Evolutionary conservation across 2,329 filamentous ascomycete species (phyloP).

Genomic region (Aspergillus awamori): DNA sequence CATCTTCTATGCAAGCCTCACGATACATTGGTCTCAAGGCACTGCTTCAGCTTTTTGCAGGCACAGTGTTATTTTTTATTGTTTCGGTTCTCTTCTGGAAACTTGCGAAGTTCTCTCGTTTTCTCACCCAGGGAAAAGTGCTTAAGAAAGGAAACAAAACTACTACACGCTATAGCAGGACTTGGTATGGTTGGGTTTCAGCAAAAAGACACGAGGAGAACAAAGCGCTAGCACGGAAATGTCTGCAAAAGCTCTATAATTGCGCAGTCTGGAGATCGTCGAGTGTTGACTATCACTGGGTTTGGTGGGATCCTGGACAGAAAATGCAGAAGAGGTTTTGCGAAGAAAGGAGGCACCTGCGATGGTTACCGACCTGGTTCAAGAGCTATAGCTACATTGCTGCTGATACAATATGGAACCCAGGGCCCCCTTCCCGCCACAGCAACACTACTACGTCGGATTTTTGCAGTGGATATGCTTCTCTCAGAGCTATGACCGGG

Average conservation of each 20-base stretch:
- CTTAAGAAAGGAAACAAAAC: slow-evolving; percentile 34
- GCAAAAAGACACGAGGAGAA: slow-evolving; percentile 34
- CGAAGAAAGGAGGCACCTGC: slow-evolving; percentile 18
- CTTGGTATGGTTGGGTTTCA: slow-evolving; percentile 48
- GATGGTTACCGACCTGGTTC: slow-evolving; percentile 31
- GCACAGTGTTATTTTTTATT: slow-evolving; percentile 43
- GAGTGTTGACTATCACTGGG: slow-evolving; percentile 40
- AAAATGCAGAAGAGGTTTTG: slow-evolving; percentile 27
- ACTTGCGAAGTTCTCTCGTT: slow-evolving; percentile 39
- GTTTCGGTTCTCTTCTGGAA: slow-evolving; percentile 45
- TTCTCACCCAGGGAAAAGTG: slow-evolving; percentile 39
- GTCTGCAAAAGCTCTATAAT: slow-evolving; percentile 24
- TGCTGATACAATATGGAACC: slow-evolving; percentile 33
- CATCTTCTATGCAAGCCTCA: slow-evolving; percentile 25
- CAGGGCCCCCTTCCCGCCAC: slow-evolving; percentile 16
- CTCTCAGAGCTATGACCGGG: slow-evolving; percentile 10
- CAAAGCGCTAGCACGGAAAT: slow-evolving; percentile 27
- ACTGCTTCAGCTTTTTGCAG: slow-evolving; percentile 38
- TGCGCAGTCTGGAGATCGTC: slow-evolving; percentile 40
- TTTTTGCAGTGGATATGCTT: not conserved
- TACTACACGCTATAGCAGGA: slow-evolving; percentile 40
- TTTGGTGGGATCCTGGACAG: slow-evolving; percentile 46
- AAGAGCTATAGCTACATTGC: slow-evolving; percentile 30
- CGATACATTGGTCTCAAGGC: slow-evolving; percentile 34
- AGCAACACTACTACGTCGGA: slow-evolving; percentile 5